Base-by-base conservation (phyloP, 306 rosid species). In the Fragaria ananassa region DNA sequence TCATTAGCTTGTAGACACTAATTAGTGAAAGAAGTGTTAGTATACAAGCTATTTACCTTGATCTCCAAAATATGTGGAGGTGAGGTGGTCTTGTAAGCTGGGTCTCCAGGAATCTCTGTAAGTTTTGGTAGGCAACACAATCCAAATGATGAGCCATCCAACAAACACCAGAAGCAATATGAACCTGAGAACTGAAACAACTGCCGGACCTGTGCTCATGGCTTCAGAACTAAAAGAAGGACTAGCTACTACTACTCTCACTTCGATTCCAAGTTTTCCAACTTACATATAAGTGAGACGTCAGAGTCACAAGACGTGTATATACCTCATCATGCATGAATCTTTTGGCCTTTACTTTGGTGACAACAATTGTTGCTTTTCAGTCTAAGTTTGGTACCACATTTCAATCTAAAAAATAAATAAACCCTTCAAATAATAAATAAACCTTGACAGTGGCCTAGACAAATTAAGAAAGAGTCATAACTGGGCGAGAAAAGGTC, bases 141-240 rank as follows among this genome's bases (percentile, higher is more conserved):
- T 70, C 95, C 95, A 90, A 66, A 86, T 70, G 47, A 76, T 8
- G 51, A 90, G 72, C 90, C 89, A 90, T 53, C 88, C 86, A 69
- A 79, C 27, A 76, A 90, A 78, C 80, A 83, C 81, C 57, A 83
- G 47, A 54, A 84, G 50, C 10, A 78, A 75, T 60, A 78, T 63
- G 23, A 83, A 45, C 77, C 75, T 79, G 17, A 81, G 41, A n/a
- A 85, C 54, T 49, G 67, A 61, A 4, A 53, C 63, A 8, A 10
- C 15, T 58, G 1, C 67, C 5, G 42, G 2, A 31, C 17, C 29
- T 27, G 67, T 61, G 67, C 67, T 61, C 67, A 61, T 61, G 67
- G 41, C 41, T 58, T 29, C 67, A 27, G n/a, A 61, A 61, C 18
- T 27, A 4, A 10, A 27, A 29, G 14, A 17, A 61, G 66, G 39